Conservation (phyloP, 225 moss, liverwort and hornwort species). For the Marchantia paleacea region DNA sequence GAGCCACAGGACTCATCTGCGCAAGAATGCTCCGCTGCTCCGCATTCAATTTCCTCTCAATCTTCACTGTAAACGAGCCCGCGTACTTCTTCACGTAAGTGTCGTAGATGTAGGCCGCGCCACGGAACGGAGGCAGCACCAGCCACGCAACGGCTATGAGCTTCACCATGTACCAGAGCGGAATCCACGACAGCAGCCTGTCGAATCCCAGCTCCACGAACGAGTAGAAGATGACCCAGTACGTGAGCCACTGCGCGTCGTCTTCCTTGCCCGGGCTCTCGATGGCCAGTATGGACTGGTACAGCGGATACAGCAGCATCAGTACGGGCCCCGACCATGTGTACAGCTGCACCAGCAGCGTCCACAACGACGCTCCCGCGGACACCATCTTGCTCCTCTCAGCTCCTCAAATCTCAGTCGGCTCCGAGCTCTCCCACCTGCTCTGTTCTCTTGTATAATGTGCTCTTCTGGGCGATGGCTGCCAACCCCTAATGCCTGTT, state of each 20-base stretch:
- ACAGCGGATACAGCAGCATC: constrained; percentile 17
- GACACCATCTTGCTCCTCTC: constrained; percentile 8
- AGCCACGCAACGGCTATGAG: constrained; percentile 11
- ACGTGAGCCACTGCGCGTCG: constrained; percentile 42
- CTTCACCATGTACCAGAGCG: constrained; percentile 17
- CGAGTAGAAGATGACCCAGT: constrained; percentile 40
- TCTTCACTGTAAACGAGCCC: constrained; percentile 16
- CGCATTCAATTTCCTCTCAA: constrained; percentile 10
- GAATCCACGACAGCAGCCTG: constrained; percentile 15
- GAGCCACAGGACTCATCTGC: constrained; percentile 18
- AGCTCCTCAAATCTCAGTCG: neutral
- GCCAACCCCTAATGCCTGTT: constrained; percentile 3
- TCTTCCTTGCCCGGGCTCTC: constrained; percentile 41
- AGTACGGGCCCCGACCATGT: neutral
- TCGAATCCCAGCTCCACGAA: constrained; percentile 27
- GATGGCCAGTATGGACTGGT: constrained; percentile 33
- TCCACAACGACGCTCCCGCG: constrained; percentile 11
- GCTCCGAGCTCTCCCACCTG: neutral
- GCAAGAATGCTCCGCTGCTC: constrained; percentile 17
- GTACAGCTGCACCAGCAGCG: constrained; percentile 4
- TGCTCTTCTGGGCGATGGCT: neutral
- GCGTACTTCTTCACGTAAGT: constrained; percentile 13
- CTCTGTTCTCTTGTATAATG: neutral
- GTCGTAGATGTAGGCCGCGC: constrained; percentile 23
- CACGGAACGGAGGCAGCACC: constrained; percentile 17